Evolutionary conservation across 192 early-diverging fungal genomes (phyloP).

Genomic region (Geosiphon pyriformis): DNA sequence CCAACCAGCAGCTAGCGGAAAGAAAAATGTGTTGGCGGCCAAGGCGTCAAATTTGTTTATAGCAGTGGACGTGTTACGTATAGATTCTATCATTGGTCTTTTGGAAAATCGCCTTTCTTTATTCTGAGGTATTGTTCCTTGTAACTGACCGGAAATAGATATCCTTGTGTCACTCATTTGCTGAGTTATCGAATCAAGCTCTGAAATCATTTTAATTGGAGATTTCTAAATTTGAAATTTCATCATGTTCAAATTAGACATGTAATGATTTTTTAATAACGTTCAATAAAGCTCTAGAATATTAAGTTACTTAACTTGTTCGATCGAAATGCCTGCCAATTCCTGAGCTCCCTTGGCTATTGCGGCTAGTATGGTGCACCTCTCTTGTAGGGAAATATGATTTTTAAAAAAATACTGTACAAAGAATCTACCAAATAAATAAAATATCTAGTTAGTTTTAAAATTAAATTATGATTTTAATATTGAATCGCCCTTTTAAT

Average conservation of each 20-base stretch:
- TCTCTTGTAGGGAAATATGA: slow-evolving; percentile 4
- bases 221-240: no score
- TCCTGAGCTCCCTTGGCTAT: slow-evolving; percentile 10
- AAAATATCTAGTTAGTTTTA: no score
- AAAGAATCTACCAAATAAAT: slow-evolving; percentile 3
- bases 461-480: no score
- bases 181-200: neutral
- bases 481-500: no score
- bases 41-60: slow-evolving; percentile 18
- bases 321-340: slow-evolving; percentile 7
- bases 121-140: neutral
- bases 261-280: no score
- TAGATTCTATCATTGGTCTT: neutral
- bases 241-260: no score
- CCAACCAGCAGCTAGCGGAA: slow-evolving; percentile 14
- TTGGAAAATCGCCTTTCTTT: slow-evolving; percentile 15
- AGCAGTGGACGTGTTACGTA: neutral
- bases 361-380: slow-evolving; percentile 1
- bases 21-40: slow-evolving; percentile 18
- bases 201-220: no score
- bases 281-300: neutral
- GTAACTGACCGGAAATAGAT: neutral
- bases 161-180: neutral
- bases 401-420: slow-evolving; percentile 23
- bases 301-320: slow-evolving; percentile 3